Conservation (phyloP, 2,329 filamentous ascomycete genomes). For the Spiromastix sp. region DNA sequence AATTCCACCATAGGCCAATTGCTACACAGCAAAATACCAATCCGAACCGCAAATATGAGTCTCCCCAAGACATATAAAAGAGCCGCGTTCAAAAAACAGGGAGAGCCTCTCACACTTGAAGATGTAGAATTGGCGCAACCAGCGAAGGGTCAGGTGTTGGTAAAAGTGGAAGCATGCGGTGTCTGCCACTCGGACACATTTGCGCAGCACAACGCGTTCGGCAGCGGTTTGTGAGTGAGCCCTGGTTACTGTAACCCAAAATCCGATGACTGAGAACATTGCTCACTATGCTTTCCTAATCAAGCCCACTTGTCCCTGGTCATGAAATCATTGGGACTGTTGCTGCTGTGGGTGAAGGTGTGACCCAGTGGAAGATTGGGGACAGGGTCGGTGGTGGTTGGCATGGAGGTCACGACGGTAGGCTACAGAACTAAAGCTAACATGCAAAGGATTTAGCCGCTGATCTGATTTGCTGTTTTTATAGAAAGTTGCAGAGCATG, state of each 20-base stretch:
- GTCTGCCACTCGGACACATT: conserved; percentile 57
- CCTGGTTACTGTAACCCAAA: neutral
- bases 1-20: too few species aligned
- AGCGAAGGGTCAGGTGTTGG: conserved; percentile 48
- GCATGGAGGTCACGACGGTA: conserved; percentile 48
- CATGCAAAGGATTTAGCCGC: neutral
- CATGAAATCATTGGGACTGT: conserved; percentile 64
- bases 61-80: conserved; percentile 59
- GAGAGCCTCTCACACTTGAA: conserved; percentile 46
- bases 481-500: conserved; percentile 53
- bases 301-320: conserved; percentile 51
- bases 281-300: too few species aligned
- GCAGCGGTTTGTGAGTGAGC: conserved; percentile 40
- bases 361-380: conserved; percentile 48
- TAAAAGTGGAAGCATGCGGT: conserved; percentile 63
- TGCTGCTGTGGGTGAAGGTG: conserved; percentile 45
- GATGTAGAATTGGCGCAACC: conserved; percentile 50
- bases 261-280: conserved; percentile 1
- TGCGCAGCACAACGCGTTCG: conserved; percentile 40
- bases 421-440: neutral
- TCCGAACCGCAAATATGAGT: conserved; percentile 3
- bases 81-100: conserved; percentile 47
- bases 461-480: neutral
- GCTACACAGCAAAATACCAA: too few species aligned
- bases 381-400: conserved; percentile 59